Conservation (phyloP, 257 asterid species). For the Solanum stenotomum region DNA sequence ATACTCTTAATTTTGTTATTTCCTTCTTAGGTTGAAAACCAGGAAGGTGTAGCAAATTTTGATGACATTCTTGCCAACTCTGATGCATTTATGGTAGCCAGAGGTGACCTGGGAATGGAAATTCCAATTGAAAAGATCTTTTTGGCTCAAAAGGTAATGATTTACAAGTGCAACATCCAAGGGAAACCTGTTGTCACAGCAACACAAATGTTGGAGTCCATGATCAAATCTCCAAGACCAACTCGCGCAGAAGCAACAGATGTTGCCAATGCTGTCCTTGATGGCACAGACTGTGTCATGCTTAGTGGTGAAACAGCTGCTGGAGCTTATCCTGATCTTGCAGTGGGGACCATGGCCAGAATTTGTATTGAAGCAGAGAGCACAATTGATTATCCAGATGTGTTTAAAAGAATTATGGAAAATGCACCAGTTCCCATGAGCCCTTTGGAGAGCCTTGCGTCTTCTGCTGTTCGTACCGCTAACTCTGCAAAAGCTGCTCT, state of each 20-base stretch:
- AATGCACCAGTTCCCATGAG: slow-evolving; percentile 89
- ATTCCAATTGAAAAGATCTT: slow-evolving; percentile 86
- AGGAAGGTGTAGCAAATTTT: slow-evolving; percentile 90
- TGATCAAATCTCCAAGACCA: slow-evolving; percentile 91
- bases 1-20: neutral
- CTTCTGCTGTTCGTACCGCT: slow-evolving; percentile 77
- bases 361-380: slow-evolving; percentile 81
- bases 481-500: slow-evolving; percentile 65
- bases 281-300: slow-evolving; percentile 91
- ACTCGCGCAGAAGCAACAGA: slow-evolving; percentile 93
- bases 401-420: slow-evolving; percentile 52
- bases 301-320: slow-evolving; percentile 96
- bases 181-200: slow-evolving; percentile 94
- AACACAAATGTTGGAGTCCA: slow-evolving; percentile 88
- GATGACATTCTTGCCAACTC: slow-evolving; percentile 75
- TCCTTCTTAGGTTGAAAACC: slow-evolving; percentile 60
- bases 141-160: slow-evolving; percentile 84
- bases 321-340: slow-evolving; percentile 89
- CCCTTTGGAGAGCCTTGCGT: slow-evolving; percentile 77
- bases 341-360: slow-evolving; percentile 80
- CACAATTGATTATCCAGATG: slow-evolving; percentile 66
- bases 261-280: slow-evolving; percentile 86
- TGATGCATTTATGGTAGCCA: slow-evolving; percentile 91
- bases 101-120: slow-evolving; percentile 92
- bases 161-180: slow-evolving; percentile 81